A percentile compares a stretch with the other conserved stretches of the same genome.
phyloP scores from a whole-genome alignment of 73 alveolate genomes.

The Paramecium primaurelia region DNA sequence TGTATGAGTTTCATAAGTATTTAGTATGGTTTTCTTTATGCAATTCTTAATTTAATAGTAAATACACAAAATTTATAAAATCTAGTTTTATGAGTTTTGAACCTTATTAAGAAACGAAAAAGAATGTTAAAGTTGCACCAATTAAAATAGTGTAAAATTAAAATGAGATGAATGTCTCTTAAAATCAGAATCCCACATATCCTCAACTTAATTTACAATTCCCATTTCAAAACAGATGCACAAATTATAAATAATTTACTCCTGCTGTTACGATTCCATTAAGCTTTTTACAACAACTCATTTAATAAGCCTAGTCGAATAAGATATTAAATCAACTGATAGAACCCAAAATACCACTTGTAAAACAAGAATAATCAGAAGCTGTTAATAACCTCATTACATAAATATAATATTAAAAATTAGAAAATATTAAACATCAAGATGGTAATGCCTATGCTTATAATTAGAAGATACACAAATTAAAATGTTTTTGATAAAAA shows the following conservation, averaged over 20 bases:
- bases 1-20: not conserved
- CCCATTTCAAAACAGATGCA: not conserved
- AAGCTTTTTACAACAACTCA: not conserved
- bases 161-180: not conserved
- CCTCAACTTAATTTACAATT: not conserved
- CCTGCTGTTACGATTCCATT: conserved; percentile 34
- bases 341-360: not conserved
- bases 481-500: not conserved
- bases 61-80: not conserved
- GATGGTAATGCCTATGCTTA: not conserved
- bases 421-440: not conserved
- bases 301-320: not conserved
- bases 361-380: not conserved
- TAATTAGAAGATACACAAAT: not conserved
- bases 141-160: not conserved
- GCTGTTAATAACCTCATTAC: conserved; percentile 23
- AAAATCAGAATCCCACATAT: not conserved
- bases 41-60: not conserved
- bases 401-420: not conserved
- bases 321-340: not conserved
- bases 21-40: not conserved
- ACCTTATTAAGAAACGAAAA: not conserved
- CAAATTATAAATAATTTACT: not conserved
- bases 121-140: not conserved
- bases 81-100: not conserved